Percentiles rank a stretch among this genome's conserved stretches.
phyloP scores from a whole-genome alignment of 139 green algal species.

The Chlamydomonas incerta region DNA sequence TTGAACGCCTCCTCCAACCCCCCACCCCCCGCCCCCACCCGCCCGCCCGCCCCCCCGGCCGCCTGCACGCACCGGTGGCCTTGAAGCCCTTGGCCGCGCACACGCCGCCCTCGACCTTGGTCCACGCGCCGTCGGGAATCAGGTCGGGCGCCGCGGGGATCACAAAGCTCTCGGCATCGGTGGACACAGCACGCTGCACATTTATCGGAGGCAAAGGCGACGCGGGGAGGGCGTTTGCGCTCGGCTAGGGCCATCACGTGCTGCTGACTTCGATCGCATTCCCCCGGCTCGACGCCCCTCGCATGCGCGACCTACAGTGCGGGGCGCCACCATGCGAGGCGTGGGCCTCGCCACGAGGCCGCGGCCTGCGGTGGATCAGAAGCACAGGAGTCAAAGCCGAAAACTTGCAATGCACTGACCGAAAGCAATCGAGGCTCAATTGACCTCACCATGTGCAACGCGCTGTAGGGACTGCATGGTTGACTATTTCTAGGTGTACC shows the following conservation, averaged over 20 bases:
- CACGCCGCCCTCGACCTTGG: slow-evolving; percentile 83
- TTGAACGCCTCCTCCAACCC: too few relatives aligned
- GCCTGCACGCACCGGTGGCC: slow-evolving; percentile 64
- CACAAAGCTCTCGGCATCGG: slow-evolving; percentile 66
- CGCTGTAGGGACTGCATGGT: too few relatives aligned
- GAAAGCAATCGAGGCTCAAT: too few relatives aligned
- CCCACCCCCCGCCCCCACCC: too few relatives aligned
- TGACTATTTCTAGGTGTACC: too few relatives aligned
- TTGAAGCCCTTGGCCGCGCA: slow-evolving; percentile 93
- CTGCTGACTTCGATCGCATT: too few relatives aligned
- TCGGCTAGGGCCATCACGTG: background rate
- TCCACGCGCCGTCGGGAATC: slow-evolving; percentile 92
- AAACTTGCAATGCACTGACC: too few relatives aligned
- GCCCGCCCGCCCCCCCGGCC: too few relatives aligned
- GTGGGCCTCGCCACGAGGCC: background rate
- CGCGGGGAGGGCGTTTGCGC: background rate
- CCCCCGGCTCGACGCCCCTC: too few relatives aligned
- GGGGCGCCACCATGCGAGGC: background rate
- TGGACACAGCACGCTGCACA: slow-evolving; percentile 40
- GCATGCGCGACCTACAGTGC: background rate
- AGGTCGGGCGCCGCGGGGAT: slow-evolving; percentile 90
- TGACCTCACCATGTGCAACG: too few relatives aligned
- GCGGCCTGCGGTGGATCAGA: background rate
- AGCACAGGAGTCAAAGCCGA: too few relatives aligned
- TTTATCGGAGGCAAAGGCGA: background rate